Evolutionary conservation across 257 asterid species (phyloP), one percentile per base, ranked within the genome.

Genomic region (Scutellaria galericulata): DNA sequence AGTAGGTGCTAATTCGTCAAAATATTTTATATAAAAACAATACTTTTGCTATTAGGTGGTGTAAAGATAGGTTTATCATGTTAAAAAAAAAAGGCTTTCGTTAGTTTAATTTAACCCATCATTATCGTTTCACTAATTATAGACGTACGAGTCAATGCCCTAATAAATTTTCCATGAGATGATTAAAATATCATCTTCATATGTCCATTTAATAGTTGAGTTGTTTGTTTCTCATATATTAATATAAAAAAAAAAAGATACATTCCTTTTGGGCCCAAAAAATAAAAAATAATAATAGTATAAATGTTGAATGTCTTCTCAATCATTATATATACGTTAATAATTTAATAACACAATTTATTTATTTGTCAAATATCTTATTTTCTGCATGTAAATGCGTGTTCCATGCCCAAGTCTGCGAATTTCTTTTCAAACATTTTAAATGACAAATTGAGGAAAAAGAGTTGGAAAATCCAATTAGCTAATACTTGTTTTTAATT

Each of bases 121-220:
- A 11, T 24, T 9, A 9, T 56, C 7, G 11, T 22, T 11, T 56
- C 41, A 56, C 62, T 56, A 56, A 56, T 56, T 56, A 56, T 56
- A 9, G 41, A 56, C 42, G 15, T 9, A 56, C 42, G 31, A 24
- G 63, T 56, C 63, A 56, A 56, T 56, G 60, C n/a, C 60, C 37
- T 3, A 31, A 5, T 54, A 18, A 9, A 18, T 20, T 15, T 54
- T 1, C 9, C 37, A 54, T 8, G 22, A 20, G 24, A 54, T 5
- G 6, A 20, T 2, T 54, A 8, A 15, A 18, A 31, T 53, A 15
- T 12, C 8, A 56, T 11, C 11, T 56, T 56, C 62, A n/a, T 9
- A 9, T 24, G 14, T 22, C 15, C 27, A 53, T 56, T 56, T 22
- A 56, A 56, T 56, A 22, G 9, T 56, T 7, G 59, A 18, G 59